Evolutionary conservation across 352 stramenopile species (phyloP).

Genomic region (Phytophthora melonis): DNA sequence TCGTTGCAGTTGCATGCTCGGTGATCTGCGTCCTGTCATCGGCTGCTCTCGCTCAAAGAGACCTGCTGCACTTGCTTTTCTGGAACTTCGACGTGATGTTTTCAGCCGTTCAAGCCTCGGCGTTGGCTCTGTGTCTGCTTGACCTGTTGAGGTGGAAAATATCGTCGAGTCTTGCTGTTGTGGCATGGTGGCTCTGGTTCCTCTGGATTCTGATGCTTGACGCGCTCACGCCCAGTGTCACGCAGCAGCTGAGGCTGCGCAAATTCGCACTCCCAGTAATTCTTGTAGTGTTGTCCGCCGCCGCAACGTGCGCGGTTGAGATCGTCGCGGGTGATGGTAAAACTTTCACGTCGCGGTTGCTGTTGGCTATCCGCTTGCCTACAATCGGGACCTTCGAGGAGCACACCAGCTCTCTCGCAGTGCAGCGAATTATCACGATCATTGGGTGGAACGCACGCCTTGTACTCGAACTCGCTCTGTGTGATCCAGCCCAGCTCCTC

Average conservation of each 20-base stretch:
- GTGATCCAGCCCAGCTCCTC: conserved; percentile 22
- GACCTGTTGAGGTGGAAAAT: conserved; percentile 49
- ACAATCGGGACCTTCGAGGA: conserved; percentile 12
- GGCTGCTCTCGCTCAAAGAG: no score
- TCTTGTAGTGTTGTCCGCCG: conserved; percentile 16
- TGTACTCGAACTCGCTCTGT: conserved; percentile 11
- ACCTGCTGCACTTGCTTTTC: no score
- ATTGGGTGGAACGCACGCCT: conserved; percentile 33
- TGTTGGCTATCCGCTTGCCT: conserved; percentile 14
- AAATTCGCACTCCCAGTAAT: conserved; percentile 14
- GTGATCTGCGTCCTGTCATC: no score
- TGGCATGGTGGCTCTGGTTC: conserved; percentile 61
- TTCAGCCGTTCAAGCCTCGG: no score
- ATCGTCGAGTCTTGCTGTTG: conserved; percentile 39
- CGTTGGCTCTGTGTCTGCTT: conserved; percentile 30
- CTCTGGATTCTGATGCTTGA: conserved; percentile 58
- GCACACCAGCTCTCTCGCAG: conserved; percentile 13
- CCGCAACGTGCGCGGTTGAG: conserved; percentile 6
- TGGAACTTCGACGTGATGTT: no score
- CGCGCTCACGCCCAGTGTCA: conserved; percentile 49
- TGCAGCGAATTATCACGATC: conserved; percentile 37
- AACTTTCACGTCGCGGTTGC: conserved; percentile 19
- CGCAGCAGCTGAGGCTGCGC: conserved; percentile 10
- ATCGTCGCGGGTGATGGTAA: conserved; percentile 16
- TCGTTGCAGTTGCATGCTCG: neutral